Percentiles rank a stretch among this genome's conserved stretches.
phyloP scores from a whole-genome alignment of 805 yeast genomes.

The Kazachstania africana region DNA sequence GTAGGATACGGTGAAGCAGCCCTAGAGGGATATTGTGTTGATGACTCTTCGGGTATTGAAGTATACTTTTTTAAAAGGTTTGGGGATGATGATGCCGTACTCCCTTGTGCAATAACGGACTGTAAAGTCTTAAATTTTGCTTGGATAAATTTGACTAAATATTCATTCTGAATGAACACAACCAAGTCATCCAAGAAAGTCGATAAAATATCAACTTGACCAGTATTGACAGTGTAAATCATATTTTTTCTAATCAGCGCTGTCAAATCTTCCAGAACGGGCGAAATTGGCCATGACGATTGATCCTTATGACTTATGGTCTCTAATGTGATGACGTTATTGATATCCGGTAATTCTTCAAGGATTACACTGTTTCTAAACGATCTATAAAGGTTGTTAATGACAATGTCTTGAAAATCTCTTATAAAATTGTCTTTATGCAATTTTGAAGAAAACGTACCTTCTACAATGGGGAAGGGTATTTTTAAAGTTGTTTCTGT shows the following conservation, averaged over 20 bases:
- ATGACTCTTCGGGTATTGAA: constrained; percentile 10
- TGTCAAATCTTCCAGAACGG: constrained; percentile 78
- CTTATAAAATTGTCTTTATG: constrained; percentile 36
- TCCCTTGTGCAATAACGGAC: constrained; percentile 16
- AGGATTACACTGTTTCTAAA: constrained; percentile 69
- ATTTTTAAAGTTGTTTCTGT: constrained; percentile 5
- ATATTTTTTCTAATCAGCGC: constrained; percentile 60
- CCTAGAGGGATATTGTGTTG: constrained; percentile 2
- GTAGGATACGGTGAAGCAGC: constrained; percentile 4
- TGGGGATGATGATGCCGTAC: constrained; percentile 8
- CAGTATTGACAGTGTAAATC: constrained; percentile 57
- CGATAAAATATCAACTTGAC: constrained; percentile 32
- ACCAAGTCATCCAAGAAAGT: constrained; percentile 20
- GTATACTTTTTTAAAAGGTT: constrained; percentile 15
- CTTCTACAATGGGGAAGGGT: constrained; percentile 19
- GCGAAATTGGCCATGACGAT: constrained; percentile 49
- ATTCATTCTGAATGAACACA: constrained; percentile 23
- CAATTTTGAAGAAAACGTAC: constrained; percentile 18
- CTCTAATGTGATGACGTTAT: constrained; percentile 19
- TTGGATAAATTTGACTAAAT: constrained; percentile 21
- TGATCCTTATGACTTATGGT: constrained; percentile 14
- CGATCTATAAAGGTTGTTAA: constrained; percentile 64
- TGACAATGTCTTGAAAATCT: constrained; percentile 50
- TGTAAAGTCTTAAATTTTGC: constrained; percentile 18
- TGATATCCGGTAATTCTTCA: constrained; percentile 62